Conservation (phyloP, 2,329 filamentous ascomycete species). For the Arthroderma uncinatum region DNA sequence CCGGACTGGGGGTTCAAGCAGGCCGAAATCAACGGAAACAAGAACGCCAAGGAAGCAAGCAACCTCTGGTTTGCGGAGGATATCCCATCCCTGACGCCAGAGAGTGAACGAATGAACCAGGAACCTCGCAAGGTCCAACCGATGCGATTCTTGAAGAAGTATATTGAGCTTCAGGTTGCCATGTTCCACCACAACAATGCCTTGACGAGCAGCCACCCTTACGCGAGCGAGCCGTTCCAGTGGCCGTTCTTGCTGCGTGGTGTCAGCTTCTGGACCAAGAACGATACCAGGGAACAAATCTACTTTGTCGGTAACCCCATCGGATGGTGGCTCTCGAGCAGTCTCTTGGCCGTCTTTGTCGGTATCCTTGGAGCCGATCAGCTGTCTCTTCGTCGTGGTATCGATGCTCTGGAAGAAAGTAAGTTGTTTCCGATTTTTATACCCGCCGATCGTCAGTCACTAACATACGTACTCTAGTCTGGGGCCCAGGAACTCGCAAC, state of each 20-base stretch:
- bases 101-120: slow-evolving; percentile 63
- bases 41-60: slow-evolving; percentile 77
- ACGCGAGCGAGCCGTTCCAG: slow-evolving; percentile 85
- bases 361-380: slow-evolving; percentile 90
- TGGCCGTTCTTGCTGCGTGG: slow-evolving; percentile 96
- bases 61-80: slow-evolving; percentile 94
- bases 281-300: slow-evolving; percentile 88
- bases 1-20: slow-evolving; percentile 96
- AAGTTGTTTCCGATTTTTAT: slow-evolving; percentile 39
- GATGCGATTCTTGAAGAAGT: slow-evolving; percentile 84
- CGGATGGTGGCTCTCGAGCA: slow-evolving; percentile 94
- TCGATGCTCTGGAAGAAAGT: slow-evolving; percentile 90
- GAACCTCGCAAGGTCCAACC: slow-evolving; percentile 68
- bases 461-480: slow-evolving; percentile 23
- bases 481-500: slow-evolving; percentile 63
- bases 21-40: slow-evolving; percentile 98
- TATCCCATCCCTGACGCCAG: slow-evolving; percentile 63
- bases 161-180: slow-evolving; percentile 87
- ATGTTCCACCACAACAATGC: slow-evolving; percentile 99
- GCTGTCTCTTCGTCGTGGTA: slow-evolving; percentile 77
- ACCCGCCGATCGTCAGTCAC: not conserved
- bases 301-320: slow-evolving; percentile 97
- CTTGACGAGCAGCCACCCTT: slow-evolving; percentile 91
- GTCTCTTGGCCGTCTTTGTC: slow-evolving; percentile 81
- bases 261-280: slow-evolving; percentile 98